Base-by-base conservation (phyloP, 2,329 filamentous ascomycete species). In the Sporothrix luriei region DNA sequence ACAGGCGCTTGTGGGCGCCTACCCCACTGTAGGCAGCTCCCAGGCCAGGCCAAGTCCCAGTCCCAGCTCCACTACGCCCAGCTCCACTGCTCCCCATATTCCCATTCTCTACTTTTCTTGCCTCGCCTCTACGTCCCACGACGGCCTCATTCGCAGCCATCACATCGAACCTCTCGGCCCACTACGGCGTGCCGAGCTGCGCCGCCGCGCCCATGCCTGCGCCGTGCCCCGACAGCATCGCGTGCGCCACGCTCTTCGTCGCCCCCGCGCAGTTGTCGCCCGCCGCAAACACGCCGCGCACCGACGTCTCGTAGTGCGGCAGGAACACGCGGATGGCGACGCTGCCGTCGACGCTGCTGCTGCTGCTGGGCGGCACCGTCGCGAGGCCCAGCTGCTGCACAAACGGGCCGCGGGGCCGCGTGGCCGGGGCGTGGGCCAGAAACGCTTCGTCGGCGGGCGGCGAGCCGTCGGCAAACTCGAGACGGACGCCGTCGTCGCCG, bases 241-340 rank as follows among this genome's bases (percentile, higher is more conserved):
- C 65, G 11, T 57, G n/a, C 13, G 65, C 49, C 1, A 57, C 51
- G 51, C 24, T 67, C 38, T 67, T 67, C n/a, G 55, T 55, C 33
- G 6, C 33, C 65, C 10, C 46, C 33, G 26, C 33, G 51, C 49
- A 54, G 48, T 55, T 55, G 65, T 89, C 86, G 0, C 86, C 86
- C 0, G 79, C 83, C 0, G 84, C 85, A 76, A 84, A 87, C 2
- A 84, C 82, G 0, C 86, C 86, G 1, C 77, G 75, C 0, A 86
- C 79, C 66, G 76, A 84, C 3, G 85, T 86, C 74, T 82, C 79
- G 51, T 82, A 79, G 73, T 85, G 21, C 33, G 57, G 57, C 38
- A 61, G n/a, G 33, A 14, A 19, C 19, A 61, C 57, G 19, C 16
- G 11, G 57, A 61, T 61, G 57, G 43, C 57, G n/a, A n/a, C n/a